Base-by-base conservation (phyloP, 768 basidiomycete genomes). In the Boletus subcaerulescens region DNA sequence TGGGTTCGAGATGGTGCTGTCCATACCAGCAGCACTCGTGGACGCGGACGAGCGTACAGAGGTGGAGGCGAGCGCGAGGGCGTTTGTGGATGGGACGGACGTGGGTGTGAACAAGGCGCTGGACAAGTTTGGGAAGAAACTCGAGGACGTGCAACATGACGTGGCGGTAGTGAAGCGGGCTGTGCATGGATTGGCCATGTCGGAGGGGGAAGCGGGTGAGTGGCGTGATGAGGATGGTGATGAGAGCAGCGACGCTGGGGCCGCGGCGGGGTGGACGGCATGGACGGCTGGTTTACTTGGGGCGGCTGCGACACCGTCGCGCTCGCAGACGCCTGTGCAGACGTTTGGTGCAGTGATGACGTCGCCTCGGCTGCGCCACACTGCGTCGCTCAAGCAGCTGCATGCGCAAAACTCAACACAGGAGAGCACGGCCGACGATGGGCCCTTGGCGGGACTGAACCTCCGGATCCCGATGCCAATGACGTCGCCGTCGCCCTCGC, bases 301-400 rank as follows among this genome's bases (percentile, higher is more conserved):
- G 22, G 56, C 74, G 1, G 62, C 73, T 1, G 63, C 73, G 73
- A 41, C 55, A 6, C 59, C 54, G 4, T 39, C 74, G 77, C 41
- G 69, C 71, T 36, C 81, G 70, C 59, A 77, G 77, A 40, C 65
- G 52, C n/a, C 64, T 48, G 71, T 76, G 14, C 79, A 79, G n/a
- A 89, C 86, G 31, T 90, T 90, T 62, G 87, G 88, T 13, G 73
- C 80, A 33, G 79, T 88, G 38, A 86, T 90, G 78, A 87, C 86
- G 2, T 80, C 78, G 12, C 86, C 86, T 3, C 74, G 80, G 17
- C 65, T 82, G 20, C 74, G 80, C n/a, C 83, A 80, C 46, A 71
- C 78, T 0, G 68, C 75, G 0, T 82, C 84, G 12, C 56, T 75
- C 50, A 60, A 46, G 56, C 66, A 67, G 45, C 55, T 50, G 50